A percentile compares a stretch with the other conserved stretches of the same genome.
Evolutionary conservation across 2,329 filamentous ascomycete genomes (phyloP).

Genomic region (Penicillium thymicola): DNA sequence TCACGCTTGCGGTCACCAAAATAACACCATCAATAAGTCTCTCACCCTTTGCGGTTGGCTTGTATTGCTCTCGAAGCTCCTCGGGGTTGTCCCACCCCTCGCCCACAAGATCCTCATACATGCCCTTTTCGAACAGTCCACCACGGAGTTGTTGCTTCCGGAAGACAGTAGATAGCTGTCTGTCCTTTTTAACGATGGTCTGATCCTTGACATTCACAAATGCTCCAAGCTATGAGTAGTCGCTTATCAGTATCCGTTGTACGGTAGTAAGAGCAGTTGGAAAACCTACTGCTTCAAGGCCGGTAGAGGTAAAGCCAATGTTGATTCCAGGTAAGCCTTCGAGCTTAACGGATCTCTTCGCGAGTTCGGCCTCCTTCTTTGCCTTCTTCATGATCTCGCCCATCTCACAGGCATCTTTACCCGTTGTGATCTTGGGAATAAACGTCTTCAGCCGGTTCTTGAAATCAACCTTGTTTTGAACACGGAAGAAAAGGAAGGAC

Average conservation of each 20-base stretch:
- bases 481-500: constrained; percentile 13
- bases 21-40: constrained; percentile 2
- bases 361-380: neutral
- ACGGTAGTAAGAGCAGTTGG: neutral
- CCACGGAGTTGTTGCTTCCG: neutral
- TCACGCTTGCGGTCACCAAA: constrained; percentile 2
- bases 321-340: constrained; percentile 7
- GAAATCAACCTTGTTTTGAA: constrained; percentile 7
- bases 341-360: neutral
- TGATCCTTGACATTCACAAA: neutral
- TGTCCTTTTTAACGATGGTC: neutral
- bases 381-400: neutral
- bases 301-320: constrained; percentile 7
- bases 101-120: constrained; percentile 10
- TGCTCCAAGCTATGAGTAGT: neutral
- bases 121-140: constrained; percentile 12
- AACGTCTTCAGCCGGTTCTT: constrained; percentile 7
- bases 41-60: neutral
- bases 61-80: constrained; percentile 4
- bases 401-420: constrained; percentile 4
- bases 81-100: constrained; percentile 14
- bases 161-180: neutral
- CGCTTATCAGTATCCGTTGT: neutral
- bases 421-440: constrained; percentile 12
- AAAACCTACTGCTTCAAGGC: constrained; percentile 7